Evolutionary conservation across 2,329 filamentous ascomycete genomes (phyloP).

Genomic region (Aspergillus carbonarius): DNA sequence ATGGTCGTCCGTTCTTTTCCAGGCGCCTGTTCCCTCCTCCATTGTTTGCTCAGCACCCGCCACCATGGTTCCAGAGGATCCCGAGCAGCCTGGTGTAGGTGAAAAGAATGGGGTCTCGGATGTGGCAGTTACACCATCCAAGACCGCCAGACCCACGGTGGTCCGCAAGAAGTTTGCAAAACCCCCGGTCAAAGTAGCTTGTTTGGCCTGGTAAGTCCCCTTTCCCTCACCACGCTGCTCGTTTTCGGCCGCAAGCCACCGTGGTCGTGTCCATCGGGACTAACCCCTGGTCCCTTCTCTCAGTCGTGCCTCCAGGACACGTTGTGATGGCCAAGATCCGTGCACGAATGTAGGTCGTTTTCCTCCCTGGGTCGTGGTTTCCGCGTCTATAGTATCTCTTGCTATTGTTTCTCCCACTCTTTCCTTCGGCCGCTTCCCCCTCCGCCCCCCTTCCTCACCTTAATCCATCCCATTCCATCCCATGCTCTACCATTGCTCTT

Average conservation of each 20-base stretch:
- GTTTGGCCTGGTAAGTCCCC: slow-evolving; percentile 41
- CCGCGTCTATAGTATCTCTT: background rate
- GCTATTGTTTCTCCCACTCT: background rate
- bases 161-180: slow-evolving; percentile 46
- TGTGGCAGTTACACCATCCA: slow-evolving; percentile 24
- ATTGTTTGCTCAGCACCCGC: background rate
- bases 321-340: slow-evolving; percentile 46
- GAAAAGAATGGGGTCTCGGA: slow-evolving; percentile 15
- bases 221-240: background rate
- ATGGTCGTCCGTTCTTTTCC: slow-evolving; percentile 10
- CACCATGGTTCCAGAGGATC: slow-evolving; percentile 25
- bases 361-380: background rate
- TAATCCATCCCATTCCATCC: background rate
- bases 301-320: slow-evolving; percentile 45
- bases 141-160: slow-evolving; percentile 29
- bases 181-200: slow-evolving; percentile 47
- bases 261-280: slow-evolving; percentile 2
- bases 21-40: background rate
- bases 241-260: slow-evolving; percentile 6
- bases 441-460: background rate
- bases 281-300: slow-evolving; percentile 9
- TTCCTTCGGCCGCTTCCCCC: background rate
- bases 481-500: background rate
- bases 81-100: slow-evolving; percentile 9
- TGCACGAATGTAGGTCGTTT: slow-evolving; percentile 42